phyloP scores from a whole-genome alignment of 176 grass and related monocot genomes.

The Chrysopogon serrulatus region DNA sequence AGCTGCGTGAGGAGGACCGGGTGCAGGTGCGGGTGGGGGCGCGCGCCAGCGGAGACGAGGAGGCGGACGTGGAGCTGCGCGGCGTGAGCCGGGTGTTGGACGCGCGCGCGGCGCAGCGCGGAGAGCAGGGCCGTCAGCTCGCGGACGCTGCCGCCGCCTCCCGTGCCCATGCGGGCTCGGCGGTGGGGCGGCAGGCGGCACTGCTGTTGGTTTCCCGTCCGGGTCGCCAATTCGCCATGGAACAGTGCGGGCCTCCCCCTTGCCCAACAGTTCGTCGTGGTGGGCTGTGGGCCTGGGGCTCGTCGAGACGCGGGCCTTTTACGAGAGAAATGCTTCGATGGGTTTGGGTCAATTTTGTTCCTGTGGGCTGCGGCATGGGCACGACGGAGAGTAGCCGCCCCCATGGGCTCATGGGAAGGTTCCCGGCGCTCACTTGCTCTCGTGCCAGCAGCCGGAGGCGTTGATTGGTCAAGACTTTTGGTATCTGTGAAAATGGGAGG shows the following conservation, averaged over 20 bases:
- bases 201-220: background rate
- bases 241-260: too few species aligned
- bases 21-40: background rate
- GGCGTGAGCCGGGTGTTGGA: conserved; percentile 4
- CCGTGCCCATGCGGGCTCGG: background rate
- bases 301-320: background rate
- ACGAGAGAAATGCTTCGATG: background rate
- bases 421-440: background rate
- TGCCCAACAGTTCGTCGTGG: too few species aligned
- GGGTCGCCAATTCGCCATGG: too few species aligned
- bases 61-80: conserved; percentile 47
- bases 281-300: background rate
- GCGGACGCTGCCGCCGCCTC: background rate
- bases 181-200: background rate
- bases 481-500: too few species aligned
- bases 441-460: background rate
- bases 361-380: background rate
- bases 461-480: background rate
- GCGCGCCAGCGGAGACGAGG: background rate
- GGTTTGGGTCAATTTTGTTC: background rate
- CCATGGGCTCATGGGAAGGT: background rate
- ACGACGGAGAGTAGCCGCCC: background rate
- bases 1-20: conserved; percentile 49
- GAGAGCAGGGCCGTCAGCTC: background rate
- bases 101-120: background rate